These are phyloP conservation scores for Auriscalpium microsporum DNA, from an alignment of 768 basidiomycete genomes.

Conservation along the genomic window DNA sequence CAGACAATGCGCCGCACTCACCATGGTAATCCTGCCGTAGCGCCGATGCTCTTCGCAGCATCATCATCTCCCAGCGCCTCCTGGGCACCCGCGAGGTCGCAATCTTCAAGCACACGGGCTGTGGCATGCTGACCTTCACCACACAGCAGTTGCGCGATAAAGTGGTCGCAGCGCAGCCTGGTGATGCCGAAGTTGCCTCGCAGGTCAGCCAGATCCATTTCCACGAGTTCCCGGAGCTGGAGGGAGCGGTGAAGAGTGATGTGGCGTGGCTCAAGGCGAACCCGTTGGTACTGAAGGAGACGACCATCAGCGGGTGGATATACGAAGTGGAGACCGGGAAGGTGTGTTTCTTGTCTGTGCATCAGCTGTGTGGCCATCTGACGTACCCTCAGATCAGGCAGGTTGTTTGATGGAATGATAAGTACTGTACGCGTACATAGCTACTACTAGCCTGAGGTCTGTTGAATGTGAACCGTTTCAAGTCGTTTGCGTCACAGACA, in stretches of 20 bases:
- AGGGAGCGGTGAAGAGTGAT: slow-evolving; percentile 48
- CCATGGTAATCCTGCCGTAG: slow-evolving; percentile 22
- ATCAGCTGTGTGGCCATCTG: too few relatives aligned
- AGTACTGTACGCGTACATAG: too few relatives aligned
- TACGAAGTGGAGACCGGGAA: slow-evolving; percentile 57
- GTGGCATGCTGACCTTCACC: slow-evolving; percentile 64
- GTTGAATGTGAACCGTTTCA: too few relatives aligned
- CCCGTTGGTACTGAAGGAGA: slow-evolving; percentile 46
- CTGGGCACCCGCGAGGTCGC: slow-evolving; percentile 63
- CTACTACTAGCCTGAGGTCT: too few relatives aligned
- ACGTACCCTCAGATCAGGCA: too few relatives aligned
- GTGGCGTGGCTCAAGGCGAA: slow-evolving; percentile 48
- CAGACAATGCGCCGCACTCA: neutral
- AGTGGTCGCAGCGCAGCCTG: slow-evolving; percentile 36
- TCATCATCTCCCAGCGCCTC: slow-evolving; percentile 66
- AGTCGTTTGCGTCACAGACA: neutral
- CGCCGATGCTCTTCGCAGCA: slow-evolving; percentile 54
- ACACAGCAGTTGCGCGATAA: slow-evolving; percentile 39
- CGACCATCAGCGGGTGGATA: slow-evolving; percentile 56
- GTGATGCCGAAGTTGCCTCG: slow-evolving; percentile 14
- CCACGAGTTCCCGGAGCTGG: slow-evolving; percentile 43
- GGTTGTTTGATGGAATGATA: too few relatives aligned
- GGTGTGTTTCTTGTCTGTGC: slow-evolving; percentile 24
- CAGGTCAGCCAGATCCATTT: slow-evolving; percentile 44
- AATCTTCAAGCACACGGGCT: slow-evolving; percentile 63